phyloP scores from a whole-genome alignment of 345 rosid species.

The Brassica napus region DNA sequence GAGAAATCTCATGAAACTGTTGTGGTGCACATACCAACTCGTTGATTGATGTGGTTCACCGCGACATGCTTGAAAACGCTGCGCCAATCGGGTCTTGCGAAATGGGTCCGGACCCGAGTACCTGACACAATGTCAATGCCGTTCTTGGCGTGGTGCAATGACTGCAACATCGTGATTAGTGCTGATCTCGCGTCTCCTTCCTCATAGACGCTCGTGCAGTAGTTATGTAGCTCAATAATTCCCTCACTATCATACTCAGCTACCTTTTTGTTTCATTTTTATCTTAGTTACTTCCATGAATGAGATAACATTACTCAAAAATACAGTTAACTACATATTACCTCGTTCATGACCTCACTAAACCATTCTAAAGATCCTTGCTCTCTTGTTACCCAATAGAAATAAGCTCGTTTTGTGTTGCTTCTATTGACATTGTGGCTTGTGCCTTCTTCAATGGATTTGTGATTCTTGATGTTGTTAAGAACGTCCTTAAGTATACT shows the following conservation, averaged over 20 bases:
- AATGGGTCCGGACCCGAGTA: neutral
- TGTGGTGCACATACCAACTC: conserved; percentile 56
- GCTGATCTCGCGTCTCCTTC: conserved; percentile 8
- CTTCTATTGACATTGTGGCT: conserved; percentile 27
- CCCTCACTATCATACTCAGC: conserved; percentile 62
- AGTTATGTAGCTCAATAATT: conserved; percentile 25
- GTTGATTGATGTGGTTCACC: conserved; percentile 53
- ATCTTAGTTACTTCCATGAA: neutral
- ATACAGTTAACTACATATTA: neutral
- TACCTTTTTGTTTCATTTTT: conserved; percentile 7
- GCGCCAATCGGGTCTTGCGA: conserved; percentile 2
- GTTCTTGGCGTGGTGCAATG: conserved; percentile 4
- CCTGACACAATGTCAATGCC: neutral
- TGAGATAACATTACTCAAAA: neutral
- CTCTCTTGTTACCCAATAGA: conserved; percentile 87
- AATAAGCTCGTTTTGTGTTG: conserved; percentile 62
- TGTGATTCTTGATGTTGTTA: conserved; percentile 70
- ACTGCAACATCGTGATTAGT: conserved; percentile 9
- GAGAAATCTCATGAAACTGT: neutral
- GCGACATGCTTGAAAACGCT: conserved; percentile 48
- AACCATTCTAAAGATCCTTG: conserved; percentile 88
- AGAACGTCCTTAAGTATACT: conserved; percentile 79
- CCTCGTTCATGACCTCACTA: conserved; percentile 70
- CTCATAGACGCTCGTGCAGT: conserved; percentile 9
- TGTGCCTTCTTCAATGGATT: conserved; percentile 47